Evolutionary conservation across 2,329 filamentous ascomycete species (phyloP).

Genomic region (Fusarium virguliforme): DNA sequence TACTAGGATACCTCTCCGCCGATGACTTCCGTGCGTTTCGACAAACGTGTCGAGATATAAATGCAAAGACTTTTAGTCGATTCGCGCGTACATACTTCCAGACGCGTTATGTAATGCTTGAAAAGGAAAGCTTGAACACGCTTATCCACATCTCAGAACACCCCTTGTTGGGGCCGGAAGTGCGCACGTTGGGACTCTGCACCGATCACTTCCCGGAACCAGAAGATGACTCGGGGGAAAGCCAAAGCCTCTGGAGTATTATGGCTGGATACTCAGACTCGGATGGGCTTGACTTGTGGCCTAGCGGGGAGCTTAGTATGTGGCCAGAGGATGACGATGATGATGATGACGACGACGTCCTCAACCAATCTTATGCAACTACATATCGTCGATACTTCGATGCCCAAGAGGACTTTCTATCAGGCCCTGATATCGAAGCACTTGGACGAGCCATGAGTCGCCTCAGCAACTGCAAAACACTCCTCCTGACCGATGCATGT

Average conservation of each 20-base stretch:
- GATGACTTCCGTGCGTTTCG: neutral
- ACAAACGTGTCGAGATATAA: neutral
- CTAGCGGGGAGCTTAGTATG: too few relatives aligned
- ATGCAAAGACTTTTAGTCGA: neutral
- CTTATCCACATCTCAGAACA: constrained; percentile 13
- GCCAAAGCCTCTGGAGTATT: too few relatives aligned
- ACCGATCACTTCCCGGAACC: constrained; percentile 4
- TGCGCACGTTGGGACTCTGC: constrained; percentile 10
- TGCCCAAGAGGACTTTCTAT: too few relatives aligned
- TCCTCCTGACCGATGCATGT: neutral
- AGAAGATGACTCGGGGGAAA: neutral
- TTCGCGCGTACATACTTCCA: constrained; percentile 15
- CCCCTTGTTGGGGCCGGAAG: neutral
- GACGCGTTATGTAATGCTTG: constrained; percentile 20
- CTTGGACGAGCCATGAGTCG: neutral
- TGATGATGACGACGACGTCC: too few relatives aligned
- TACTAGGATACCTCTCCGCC: neutral
- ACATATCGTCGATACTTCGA: too few relatives aligned
- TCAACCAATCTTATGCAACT: too few relatives aligned
- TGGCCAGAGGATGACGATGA: too few relatives aligned
- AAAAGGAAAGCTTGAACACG: constrained; percentile 5
- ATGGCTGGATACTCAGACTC: too few relatives aligned
- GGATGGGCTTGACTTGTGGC: too few relatives aligned
- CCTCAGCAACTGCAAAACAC: neutral
- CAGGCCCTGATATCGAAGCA: neutral